These are phyloP conservation scores for Xylaria grammica DNA, from an alignment of 495 filamentous ascomycete genomes.

Conservation along the genomic window DNA sequence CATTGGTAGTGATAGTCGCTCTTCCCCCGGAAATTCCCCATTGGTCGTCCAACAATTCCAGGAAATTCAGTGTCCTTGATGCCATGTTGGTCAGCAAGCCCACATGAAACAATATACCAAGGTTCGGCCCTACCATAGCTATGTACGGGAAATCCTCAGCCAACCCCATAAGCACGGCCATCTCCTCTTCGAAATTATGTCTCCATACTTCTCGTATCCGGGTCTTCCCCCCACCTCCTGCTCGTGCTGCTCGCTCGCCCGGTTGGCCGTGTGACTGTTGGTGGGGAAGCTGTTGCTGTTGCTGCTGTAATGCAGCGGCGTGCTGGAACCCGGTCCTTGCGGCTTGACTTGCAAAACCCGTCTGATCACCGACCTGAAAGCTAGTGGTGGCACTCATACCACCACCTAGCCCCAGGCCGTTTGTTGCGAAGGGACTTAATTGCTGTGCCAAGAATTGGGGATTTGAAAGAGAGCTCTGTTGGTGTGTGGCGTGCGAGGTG, in stretches of 20 bases:
- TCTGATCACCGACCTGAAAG: conserved; percentile 69
- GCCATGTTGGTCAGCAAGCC: conserved; percentile 30
- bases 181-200: conserved; percentile 87
- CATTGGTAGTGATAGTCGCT: conserved; percentile 99
- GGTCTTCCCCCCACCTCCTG: conserved; percentile 58
- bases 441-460: conserved; percentile 60
- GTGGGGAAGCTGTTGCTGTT: conserved; percentile 52
- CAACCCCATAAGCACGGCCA: conserved; percentile 76
- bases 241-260: conserved; percentile 46
- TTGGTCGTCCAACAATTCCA: conserved; percentile 91
- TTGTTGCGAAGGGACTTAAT: conserved; percentile 69
- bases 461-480: conserved; percentile 42
- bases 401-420: conserved; percentile 64
- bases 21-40: conserved; percentile 90
- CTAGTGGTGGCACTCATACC: conserved; percentile 49
- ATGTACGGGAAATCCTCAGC: conserved; percentile 92
- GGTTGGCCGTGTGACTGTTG: conserved; percentile 58
- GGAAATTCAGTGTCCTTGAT: conserved; percentile 95
- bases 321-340: conserved; percentile 85
- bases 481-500: conserved; percentile 46
- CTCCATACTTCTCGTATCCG: conserved; percentile 96
- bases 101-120: conserved; percentile 3
- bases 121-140: conserved; percentile 75
- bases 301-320: conserved; percentile 69
- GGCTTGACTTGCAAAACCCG: conserved; percentile 86